phyloP scores from a whole-genome alignment of 176 grass and related monocot genomes.

The Oropetium thomaeum region DNA sequence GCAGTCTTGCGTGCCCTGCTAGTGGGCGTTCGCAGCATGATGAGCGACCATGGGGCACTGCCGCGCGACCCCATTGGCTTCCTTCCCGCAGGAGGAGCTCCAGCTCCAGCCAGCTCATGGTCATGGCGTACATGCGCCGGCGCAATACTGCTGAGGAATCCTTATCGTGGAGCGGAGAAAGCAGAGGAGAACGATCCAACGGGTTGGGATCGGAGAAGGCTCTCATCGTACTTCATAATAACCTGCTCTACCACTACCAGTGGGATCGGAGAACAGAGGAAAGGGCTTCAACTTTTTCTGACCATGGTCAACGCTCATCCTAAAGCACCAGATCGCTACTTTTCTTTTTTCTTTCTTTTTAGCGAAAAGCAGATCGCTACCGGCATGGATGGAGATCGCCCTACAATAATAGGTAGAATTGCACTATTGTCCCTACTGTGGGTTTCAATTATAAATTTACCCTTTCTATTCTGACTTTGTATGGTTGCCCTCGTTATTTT shows the following conservation, averaged over 20 bases:
- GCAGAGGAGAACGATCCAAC: not conserved
- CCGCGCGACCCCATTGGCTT: slow-evolving; percentile 7
- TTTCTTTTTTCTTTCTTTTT: too few relatives aligned
- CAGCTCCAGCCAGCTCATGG: too few relatives aligned
- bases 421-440: too few relatives aligned
- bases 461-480: too few relatives aligned
- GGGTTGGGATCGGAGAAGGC: too few relatives aligned
- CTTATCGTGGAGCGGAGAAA: slow-evolving; percentile 28
- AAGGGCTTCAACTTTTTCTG: not conserved
- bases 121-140: slow-evolving; percentile 19
- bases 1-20: not conserved
- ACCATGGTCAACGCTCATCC: not conserved
- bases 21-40: not conserved
- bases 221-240: not conserved
- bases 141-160: not conserved
- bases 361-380: too few relatives aligned
- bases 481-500: too few relatives aligned
- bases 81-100: too few relatives aligned
- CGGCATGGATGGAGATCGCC: too few relatives aligned
- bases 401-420: too few relatives aligned
- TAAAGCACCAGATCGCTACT: too few relatives aligned
- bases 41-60: slow-evolving; percentile 26
- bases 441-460: too few relatives aligned
- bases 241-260: not conserved
- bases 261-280: not conserved